These are phyloP conservation scores for Flueggea neowawraea DNA, from an alignment of 441 rosid genomes.

Conservation along the genomic window DNA sequence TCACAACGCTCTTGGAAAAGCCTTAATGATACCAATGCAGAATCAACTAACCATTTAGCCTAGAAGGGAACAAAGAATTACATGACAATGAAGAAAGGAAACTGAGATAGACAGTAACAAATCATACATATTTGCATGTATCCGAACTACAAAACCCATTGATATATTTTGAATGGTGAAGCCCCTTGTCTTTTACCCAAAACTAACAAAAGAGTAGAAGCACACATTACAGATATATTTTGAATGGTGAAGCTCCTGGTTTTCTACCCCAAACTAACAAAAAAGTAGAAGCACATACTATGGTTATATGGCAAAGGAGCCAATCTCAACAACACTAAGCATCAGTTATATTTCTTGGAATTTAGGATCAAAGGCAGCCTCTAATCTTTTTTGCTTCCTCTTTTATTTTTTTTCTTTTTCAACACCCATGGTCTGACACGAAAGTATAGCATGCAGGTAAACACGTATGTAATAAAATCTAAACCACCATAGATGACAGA, in stretches of 20 bases:
- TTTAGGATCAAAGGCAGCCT: too few relatives aligned
- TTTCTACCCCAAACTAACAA: too few relatives aligned
- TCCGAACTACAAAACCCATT: too few relatives aligned
- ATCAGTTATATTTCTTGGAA: background rate
- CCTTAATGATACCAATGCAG: constrained; percentile 80
- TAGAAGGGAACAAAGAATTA: constrained; percentile 24
- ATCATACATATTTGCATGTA: too few relatives aligned
- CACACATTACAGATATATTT: too few relatives aligned
- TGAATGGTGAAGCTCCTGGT: too few relatives aligned
- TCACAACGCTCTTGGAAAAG: constrained; percentile 98
- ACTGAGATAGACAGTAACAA: background rate
- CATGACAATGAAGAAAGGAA: background rate
- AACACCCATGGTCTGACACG: background rate
- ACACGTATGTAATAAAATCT: background rate
- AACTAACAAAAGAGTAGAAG: too few relatives aligned
- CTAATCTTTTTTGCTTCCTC: too few relatives aligned
- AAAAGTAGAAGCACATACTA: background rate
- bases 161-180: too few relatives aligned
- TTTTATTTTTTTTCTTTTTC: too few relatives aligned
- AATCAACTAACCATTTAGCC: constrained; percentile 99
- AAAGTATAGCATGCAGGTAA: background rate
- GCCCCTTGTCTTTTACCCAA: too few relatives aligned
- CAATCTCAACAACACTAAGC: background rate
- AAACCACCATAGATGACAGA: background rate
- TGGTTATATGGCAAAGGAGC: background rate